Conservation (phyloP, 2,329 filamentous ascomycete species). For the Xylariaceae sp. region DNA sequence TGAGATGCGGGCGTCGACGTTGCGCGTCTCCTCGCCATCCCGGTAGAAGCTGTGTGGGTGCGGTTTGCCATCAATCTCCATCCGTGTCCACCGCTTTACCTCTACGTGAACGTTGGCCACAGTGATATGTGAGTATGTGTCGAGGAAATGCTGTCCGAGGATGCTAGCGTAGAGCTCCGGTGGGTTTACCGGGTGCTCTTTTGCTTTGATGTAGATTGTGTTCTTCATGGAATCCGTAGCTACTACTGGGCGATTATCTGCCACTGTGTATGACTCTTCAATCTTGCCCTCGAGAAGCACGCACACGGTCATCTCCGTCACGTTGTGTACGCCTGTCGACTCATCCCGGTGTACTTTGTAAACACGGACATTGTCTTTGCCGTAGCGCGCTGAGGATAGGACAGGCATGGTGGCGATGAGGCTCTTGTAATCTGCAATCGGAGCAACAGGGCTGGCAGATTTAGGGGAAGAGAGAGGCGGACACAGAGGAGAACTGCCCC, state of each 20-base stretch:
- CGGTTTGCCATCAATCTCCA: slow-evolving; percentile 79
- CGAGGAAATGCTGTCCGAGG: slow-evolving; percentile 82
- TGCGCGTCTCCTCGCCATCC: slow-evolving; percentile 83
- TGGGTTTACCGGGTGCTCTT: slow-evolving; percentile 85
- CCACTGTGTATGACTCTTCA: slow-evolving; percentile 81
- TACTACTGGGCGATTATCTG: slow-evolving; percentile 92
- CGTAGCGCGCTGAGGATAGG: slow-evolving; percentile 67
- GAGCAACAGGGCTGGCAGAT: neutral
- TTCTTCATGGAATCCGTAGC: slow-evolving; percentile 99
- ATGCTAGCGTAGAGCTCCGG: slow-evolving; percentile 88
- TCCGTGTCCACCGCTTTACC: slow-evolving; percentile 87
- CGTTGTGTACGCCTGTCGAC: slow-evolving; percentile 72
- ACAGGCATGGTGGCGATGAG: slow-evolving; percentile 45
- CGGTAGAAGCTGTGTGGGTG: slow-evolving; percentile 95
- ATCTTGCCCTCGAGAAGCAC: slow-evolving; percentile 92
- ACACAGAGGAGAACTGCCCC: too few species aligned
- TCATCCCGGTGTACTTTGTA: slow-evolving; percentile 87
- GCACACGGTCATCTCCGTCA: slow-evolving; percentile 93
- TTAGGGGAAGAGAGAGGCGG: neutral
- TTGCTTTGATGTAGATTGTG: slow-evolving; percentile 91
- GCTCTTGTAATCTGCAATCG: neutral
- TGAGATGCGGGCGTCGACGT: slow-evolving; percentile 68
- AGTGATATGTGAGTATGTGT: slow-evolving; percentile 84
- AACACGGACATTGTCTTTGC: slow-evolving; percentile 97
- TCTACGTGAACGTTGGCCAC: slow-evolving; percentile 76